Percentiles rank a stretch among this genome's conserved stretches.
These are phyloP conservation scores for Elsinoe ampelina DNA, from an alignment of 2,329 filamentous ascomycete genomes.

Conservation along the genomic window DNA sequence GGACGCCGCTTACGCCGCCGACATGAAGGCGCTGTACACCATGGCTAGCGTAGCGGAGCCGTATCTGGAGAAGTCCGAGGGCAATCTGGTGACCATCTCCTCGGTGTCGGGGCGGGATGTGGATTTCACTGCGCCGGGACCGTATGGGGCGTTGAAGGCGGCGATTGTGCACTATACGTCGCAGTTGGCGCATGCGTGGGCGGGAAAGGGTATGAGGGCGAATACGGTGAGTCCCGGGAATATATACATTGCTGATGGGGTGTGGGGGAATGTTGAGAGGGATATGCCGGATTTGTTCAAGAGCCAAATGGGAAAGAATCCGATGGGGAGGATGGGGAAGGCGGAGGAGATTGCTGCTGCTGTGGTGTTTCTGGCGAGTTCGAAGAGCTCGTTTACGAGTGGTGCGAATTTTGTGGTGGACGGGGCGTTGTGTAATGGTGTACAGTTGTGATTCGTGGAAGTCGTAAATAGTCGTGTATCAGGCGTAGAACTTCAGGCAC, in stretches of 20 bases:
- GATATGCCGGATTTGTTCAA: slow-evolving; percentile 25
- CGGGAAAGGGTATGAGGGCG: slow-evolving; percentile 28
- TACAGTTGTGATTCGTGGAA: not conserved
- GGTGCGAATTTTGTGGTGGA: slow-evolving; percentile 26
- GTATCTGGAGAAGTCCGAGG: slow-evolving; percentile 27
- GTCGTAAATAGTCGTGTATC: slow-evolving; percentile 14
- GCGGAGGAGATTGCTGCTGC: slow-evolving; percentile 50
- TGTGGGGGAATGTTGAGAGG: slow-evolving; percentile 29
- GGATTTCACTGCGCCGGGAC: slow-evolving; percentile 30
- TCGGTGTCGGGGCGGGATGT: slow-evolving; percentile 30
- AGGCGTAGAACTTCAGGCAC: slow-evolving; percentile 45
- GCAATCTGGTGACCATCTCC: slow-evolving; percentile 29
- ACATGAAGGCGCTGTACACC: slow-evolving; percentile 28
- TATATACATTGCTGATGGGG: slow-evolving; percentile 30
- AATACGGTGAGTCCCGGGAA: slow-evolving; percentile 31
- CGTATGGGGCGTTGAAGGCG: slow-evolving; percentile 31
- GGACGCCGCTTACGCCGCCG: slow-evolving; percentile 26
- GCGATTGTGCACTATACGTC: slow-evolving; percentile 31
- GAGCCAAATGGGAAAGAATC: slow-evolving; percentile 18
- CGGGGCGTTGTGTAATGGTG: slow-evolving; percentile 18
- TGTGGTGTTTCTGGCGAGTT: slow-evolving; percentile 32
- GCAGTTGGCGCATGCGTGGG: slow-evolving; percentile 27
- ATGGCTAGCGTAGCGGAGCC: slow-evolving; percentile 27
- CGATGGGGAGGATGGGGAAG: slow-evolving; percentile 32
- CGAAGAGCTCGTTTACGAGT: slow-evolving; percentile 23